A percentile compares a stretch with the other conserved stretches of the same genome.
These are phyloP conservation scores for Psilocybe tampanensis DNA, from an alignment of 768 basidiomycete species.

Conservation along the genomic window DNA sequence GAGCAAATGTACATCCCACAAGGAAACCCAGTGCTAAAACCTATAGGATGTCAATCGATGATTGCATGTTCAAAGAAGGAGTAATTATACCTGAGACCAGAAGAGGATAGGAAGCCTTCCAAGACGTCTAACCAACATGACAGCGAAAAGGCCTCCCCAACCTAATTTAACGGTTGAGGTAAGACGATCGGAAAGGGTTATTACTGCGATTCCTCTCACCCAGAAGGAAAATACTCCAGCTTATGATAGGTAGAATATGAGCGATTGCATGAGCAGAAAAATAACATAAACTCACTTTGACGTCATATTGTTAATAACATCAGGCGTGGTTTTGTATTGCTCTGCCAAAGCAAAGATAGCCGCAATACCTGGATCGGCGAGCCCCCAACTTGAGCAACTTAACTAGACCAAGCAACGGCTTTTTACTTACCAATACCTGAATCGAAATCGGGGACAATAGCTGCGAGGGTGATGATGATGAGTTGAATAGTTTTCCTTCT, in stretches of 20 bases:
- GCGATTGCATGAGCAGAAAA: constrained; percentile 1
- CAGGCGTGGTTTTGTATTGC: constrained; percentile 55
- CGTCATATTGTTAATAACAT: constrained; percentile 64
- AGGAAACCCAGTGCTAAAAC: constrained; percentile 58
- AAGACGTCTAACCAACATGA: constrained; percentile 62
- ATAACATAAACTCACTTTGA: constrained; percentile 43
- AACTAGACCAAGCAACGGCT: neutral
- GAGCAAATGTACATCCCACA: constrained; percentile 49
- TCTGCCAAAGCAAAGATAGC: constrained; percentile 61
- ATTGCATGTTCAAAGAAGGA: neutral
- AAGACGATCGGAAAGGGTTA: constrained; percentile 6
- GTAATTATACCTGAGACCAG: constrained; percentile 59
- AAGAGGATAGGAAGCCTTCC: constrained; percentile 72
- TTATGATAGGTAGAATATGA: constrained; percentile 23
- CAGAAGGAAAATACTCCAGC: constrained; percentile 68
- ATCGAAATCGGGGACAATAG: constrained; percentile 69
- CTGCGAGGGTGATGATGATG: constrained; percentile 64
- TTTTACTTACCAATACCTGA: constrained; percentile 56
- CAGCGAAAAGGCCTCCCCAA: constrained; percentile 61
- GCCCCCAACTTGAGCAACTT: neutral
- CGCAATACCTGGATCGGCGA: constrained; percentile 50
- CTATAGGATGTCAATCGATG: constrained; percentile 25
- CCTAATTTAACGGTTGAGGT: constrained; percentile 32
- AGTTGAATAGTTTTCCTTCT: constrained; percentile 57
- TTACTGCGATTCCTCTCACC: constrained; percentile 33